Evolutionary conservation across 768 basidiomycete species (phyloP).

Genomic region (Serendipita indica): DNA sequence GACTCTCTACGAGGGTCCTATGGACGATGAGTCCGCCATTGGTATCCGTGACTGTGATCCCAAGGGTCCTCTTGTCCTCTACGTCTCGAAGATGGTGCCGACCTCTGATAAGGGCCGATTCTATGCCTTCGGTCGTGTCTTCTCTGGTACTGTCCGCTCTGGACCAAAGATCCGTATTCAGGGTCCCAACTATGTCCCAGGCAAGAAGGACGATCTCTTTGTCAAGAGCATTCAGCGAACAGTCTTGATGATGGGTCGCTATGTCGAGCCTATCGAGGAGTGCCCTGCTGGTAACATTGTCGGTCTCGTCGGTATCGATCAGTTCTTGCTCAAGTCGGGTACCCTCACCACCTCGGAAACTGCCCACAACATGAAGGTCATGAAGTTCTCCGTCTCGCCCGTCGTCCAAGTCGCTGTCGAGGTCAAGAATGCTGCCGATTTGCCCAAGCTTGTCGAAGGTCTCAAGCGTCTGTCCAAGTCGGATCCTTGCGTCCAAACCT

Average conservation of each 20-base stretch:
- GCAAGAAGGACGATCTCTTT: conserved; percentile 97
- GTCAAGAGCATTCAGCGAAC: conserved; percentile 97
- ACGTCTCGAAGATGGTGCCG: conserved; percentile 99
- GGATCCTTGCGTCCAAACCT: conserved; percentile 96
- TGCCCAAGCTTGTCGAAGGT: conserved; percentile 99
- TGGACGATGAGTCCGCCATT: conserved; percentile 99
- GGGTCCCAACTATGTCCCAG: conserved; percentile 96
- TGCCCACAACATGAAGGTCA: conserved; percentile 99
- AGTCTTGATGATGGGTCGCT: conserved; percentile 99
- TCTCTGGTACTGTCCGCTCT: conserved; percentile 92
- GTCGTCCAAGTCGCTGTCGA: conserved; percentile 98
- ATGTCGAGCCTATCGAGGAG: conserved; percentile 96
- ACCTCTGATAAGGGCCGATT: conserved; percentile 99
- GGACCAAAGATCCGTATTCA: conserved; percentile 99
- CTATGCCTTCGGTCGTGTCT: conserved; percentile 99
- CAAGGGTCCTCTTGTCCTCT: conserved; percentile 88
- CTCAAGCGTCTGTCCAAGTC: conserved; percentile 99
- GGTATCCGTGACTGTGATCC: conserved; percentile 98
- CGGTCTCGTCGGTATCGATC: conserved; percentile 99
- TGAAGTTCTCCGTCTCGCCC: conserved; percentile 99
- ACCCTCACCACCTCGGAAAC: conserved; percentile 96
- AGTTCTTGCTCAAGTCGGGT: conserved; percentile 99
- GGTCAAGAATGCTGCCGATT: conserved; percentile 98
- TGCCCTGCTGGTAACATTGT: conserved; percentile 98
- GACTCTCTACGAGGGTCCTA: conserved; percentile 98